These are phyloP conservation scores for Capsicum chinense DNA, from an alignment of 257 asterid genomes.

Conservation along the genomic window DNA sequence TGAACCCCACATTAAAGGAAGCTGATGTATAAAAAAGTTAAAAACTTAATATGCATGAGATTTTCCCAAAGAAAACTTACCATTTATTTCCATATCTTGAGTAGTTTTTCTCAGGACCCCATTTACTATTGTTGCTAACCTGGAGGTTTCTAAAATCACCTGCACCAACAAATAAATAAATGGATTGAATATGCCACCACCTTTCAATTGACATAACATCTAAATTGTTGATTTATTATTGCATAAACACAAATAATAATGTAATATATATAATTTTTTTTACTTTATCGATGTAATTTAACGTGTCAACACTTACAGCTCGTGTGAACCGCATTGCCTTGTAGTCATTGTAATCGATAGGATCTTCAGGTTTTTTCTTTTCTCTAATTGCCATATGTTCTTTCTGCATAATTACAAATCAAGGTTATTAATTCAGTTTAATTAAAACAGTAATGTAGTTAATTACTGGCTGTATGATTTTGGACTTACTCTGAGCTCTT, in stretches of 20 bases:
- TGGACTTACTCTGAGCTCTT: constrained; percentile 71
- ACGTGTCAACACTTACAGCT: constrained; percentile 40
- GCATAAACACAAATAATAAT: background rate
- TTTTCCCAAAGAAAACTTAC: constrained; percentile 34
- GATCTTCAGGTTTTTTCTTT: constrained; percentile 77
- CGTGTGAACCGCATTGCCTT: constrained; percentile 93
- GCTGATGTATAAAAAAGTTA: background rate
- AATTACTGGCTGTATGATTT: background rate
- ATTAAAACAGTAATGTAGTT: constrained; percentile 18
- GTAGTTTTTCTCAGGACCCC: constrained; percentile 61
- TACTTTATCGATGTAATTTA: background rate
- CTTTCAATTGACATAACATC: background rate
- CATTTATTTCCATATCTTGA: constrained; percentile 53
- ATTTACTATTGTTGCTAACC: constrained; percentile 55
- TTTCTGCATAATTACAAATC: constrained; percentile 35
- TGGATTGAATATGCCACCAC: background rate
- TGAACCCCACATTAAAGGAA: background rate
- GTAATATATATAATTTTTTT: too few species aligned
- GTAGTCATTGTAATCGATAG: constrained; percentile 80
- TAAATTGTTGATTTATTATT: background rate
- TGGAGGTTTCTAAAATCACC: constrained; percentile 58
- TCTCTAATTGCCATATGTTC: constrained; percentile 84
- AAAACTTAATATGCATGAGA: background rate
- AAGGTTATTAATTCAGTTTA: constrained; percentile 20
- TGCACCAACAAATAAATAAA: constrained; percentile 32